Base-by-base conservation (phyloP, 306 rosid genomes). In the Hippophae tibetana region DNA sequence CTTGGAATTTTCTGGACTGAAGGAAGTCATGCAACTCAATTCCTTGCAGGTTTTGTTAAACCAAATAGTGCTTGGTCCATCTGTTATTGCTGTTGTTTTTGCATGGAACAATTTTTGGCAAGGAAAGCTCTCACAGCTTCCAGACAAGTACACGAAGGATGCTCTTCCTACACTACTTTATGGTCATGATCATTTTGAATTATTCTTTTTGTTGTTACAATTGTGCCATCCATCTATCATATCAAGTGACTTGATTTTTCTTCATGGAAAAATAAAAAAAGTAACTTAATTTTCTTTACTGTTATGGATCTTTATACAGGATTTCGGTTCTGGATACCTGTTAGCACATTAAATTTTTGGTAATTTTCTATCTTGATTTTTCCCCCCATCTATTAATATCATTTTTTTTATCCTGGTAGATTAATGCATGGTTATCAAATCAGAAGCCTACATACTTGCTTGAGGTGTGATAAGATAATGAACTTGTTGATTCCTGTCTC, bases 261-360 rank as follows among this genome's bases (percentile, higher is more conserved):
- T 31, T 31, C 38, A 31, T 4, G 3, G 38, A 2, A 2, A 31
- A 31, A 18, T 18, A 18, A 31, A 31, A 31, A 31, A 31, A 31
- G 23, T 57, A 25, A n/a, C 10, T 50, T 58, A 43, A 54, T 74
- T n/a, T 55, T 42, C 61, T 63, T 57, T 9, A 12, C 58, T 55
- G 9, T 69, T 60, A 27, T 18, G 23, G 23, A 18, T 71, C 56
- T 65, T 47, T 74, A 6, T 63, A 68, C 87, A 90, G 98, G 98
- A 61, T 83, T 92, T 83, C 81, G 93, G 60, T 92, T 92, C 78
- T 92, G 98, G 98, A 75, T 92, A 67, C 98, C 98, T 70, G 95
- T 92, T 77, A 85, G 89, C 63, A 57, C 58, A 40, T 65, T 92
- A 51, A 92, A 92, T 64, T 92, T 92, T 67, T 78, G 96, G 98